Evolutionary conservation across 2,329 filamentous ascomycete genomes (phyloP).

Genomic region (Pseudogymnoascus verrucosus): DNA sequence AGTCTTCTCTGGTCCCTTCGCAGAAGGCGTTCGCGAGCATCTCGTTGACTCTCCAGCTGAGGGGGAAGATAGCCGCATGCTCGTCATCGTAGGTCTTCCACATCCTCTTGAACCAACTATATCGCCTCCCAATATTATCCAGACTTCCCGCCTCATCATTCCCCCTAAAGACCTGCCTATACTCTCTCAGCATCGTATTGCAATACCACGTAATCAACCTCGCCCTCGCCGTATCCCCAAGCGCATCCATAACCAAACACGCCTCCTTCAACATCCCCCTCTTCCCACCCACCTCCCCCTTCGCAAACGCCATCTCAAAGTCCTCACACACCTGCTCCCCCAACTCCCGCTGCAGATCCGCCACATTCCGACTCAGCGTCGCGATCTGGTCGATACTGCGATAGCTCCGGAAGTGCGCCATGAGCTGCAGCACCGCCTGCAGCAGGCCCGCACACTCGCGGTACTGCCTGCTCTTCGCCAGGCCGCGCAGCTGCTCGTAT

Average conservation of each 20-base stretch:
- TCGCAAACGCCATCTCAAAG: constrained; percentile 91
- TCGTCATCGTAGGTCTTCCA: constrained; percentile 94
- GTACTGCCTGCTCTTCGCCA: constrained; percentile 84
- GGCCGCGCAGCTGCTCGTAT: constrained; percentile 86
- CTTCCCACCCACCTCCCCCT: constrained; percentile 67
- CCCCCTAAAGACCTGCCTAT: constrained; percentile 88
- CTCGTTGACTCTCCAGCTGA: constrained; percentile 84
- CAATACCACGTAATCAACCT: constrained; percentile 93
- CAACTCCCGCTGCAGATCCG: constrained; percentile 84
- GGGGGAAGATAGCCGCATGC: constrained; percentile 78
- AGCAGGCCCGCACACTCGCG: constrained; percentile 88
- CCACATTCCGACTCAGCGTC: constrained; percentile 81
- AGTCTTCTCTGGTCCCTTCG: constrained; percentile 91
- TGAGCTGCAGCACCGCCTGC: constrained; percentile 92
- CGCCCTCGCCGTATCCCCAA: constrained; percentile 77
- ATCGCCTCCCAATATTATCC: constrained; percentile 91
- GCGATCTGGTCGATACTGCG: constrained; percentile 97
- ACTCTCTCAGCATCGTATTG: constrained; percentile 92
- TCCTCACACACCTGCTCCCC: constrained; percentile 98
- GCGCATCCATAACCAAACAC: constrained; percentile 87
- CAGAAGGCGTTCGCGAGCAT: constrained; percentile 86
- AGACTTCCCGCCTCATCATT: constrained; percentile 94
- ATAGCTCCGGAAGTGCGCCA: constrained; percentile 98
- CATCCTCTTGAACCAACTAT: constrained; percentile 94
- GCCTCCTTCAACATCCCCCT: constrained; percentile 72